These are phyloP conservation scores for Komagataella kurtzmanii DNA, from an alignment of 805 yeast species.

Conservation along the genomic window DNA sequence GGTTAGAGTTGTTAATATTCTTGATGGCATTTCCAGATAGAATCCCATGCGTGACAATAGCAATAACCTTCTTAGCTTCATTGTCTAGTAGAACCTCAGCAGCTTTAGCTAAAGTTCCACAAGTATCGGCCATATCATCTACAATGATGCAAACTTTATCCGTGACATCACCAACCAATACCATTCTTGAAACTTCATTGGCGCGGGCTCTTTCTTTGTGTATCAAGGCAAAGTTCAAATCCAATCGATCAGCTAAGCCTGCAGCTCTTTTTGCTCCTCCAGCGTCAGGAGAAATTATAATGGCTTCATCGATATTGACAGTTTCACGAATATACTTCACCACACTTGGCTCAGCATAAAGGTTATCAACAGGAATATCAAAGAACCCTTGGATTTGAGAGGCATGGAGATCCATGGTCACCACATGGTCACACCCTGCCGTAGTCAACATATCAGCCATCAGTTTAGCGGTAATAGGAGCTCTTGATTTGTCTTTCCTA, in stretches of 20 bases:
- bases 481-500: slow-evolving; percentile 73
- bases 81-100: slow-evolving; percentile 61
- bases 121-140: slow-evolving; percentile 86
- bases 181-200: slow-evolving; percentile 76
- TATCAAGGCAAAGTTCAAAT: slow-evolving; percentile 69
- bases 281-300: slow-evolving; percentile 77
- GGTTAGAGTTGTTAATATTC: slow-evolving; percentile 54
- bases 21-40: slow-evolving; percentile 62
- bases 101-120: slow-evolving; percentile 77
- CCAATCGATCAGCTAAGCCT: slow-evolving; percentile 65
- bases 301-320: slow-evolving; percentile 44
- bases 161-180: slow-evolving; percentile 72
- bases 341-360: slow-evolving; percentile 76
- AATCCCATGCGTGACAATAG: slow-evolving; percentile 76
- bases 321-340: slow-evolving; percentile 60
- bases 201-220: slow-evolving; percentile 79
- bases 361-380: slow-evolving; percentile 70
- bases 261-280: slow-evolving; percentile 92
- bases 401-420: slow-evolving; percentile 84
- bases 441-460: slow-evolving; percentile 75
- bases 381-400: slow-evolving; percentile 83
- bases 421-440: slow-evolving; percentile 79
- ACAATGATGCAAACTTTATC: slow-evolving; percentile 66
- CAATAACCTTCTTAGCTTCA: slow-evolving; percentile 60
- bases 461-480: slow-evolving; percentile 75